Evolutionary conservation across 495 filamentous ascomycete species (phyloP).

Genomic region (Penicillium egyptiacum): DNA sequence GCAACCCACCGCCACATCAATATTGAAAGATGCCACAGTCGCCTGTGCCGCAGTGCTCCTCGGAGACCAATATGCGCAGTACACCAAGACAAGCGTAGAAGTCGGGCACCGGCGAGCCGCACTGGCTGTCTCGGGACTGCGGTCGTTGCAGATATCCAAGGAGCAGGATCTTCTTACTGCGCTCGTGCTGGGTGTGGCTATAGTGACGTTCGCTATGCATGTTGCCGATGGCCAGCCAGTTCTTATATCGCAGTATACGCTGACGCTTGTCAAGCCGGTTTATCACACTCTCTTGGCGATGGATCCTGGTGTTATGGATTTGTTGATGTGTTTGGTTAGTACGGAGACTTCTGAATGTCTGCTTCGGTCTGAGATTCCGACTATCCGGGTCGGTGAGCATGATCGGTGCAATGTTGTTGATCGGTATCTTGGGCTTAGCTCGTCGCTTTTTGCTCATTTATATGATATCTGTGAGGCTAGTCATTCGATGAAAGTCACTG

Average conservation of each 20-base stretch:
- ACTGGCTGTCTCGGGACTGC: constrained; percentile 19
- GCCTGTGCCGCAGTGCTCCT: constrained; percentile 23
- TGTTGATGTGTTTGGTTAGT: constrained; percentile 23
- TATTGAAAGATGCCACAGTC: constrained; percentile 18
- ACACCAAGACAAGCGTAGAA: constrained; percentile 6
- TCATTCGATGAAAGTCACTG: background rate
- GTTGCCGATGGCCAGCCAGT: constrained; percentile 20
- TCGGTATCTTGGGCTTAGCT: constrained; percentile 23
- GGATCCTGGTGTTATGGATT: constrained; percentile 14
- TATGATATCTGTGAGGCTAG: constrained; percentile 19
- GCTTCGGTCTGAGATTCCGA: constrained; percentile 15
- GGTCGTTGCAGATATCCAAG: constrained; percentile 10
- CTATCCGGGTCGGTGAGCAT: constrained; percentile 11
- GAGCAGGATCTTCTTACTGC: constrained; percentile 16
- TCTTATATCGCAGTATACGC: constrained; percentile 21
- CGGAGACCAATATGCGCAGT: constrained; percentile 15
- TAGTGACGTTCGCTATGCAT: constrained; percentile 28
- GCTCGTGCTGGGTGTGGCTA: constrained; percentile 18
- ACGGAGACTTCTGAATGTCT: constrained; percentile 26
- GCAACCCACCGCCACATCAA: constrained; percentile 2
- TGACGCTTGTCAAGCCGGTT: constrained; percentile 18
- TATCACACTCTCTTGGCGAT: background rate
- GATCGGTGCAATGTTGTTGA: constrained; percentile 12
- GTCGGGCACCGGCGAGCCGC: constrained; percentile 22
- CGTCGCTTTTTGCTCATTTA: constrained; percentile 13